Conservation (phyloP, 371 early-diverging fungal species). For the Zychaea mexicana region DNA sequence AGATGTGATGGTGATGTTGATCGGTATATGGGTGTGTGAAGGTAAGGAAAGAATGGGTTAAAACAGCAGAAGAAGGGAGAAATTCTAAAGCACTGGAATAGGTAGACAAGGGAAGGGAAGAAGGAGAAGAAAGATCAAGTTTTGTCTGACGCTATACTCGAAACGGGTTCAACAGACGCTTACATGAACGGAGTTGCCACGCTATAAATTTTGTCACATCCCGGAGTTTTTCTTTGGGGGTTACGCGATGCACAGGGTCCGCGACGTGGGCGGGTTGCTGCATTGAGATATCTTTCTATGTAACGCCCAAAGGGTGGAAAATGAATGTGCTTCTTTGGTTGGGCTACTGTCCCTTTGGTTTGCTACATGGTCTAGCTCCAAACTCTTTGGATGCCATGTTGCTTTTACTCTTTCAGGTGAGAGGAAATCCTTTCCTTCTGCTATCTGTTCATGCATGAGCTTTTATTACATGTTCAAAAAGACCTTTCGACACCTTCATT, state of each 20-base stretch:
- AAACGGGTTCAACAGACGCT: background rate
- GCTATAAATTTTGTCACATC: conserved; percentile 1
- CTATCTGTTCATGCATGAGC: too few relatives aligned
- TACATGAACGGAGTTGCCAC: conserved; percentile 1
- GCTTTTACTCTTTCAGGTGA: too few relatives aligned
- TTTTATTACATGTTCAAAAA: too few relatives aligned
- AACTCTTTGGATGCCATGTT: too few relatives aligned
- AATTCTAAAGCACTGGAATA: background rate
- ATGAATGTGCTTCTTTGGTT: background rate
- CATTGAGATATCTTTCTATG: background rate
- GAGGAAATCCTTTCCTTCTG: too few relatives aligned
- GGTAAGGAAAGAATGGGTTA: background rate
- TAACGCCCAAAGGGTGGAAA: background rate
- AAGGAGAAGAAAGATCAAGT: background rate
- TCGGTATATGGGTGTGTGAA: too few relatives aligned
- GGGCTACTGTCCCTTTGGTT: background rate
- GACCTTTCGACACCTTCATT: too few relatives aligned
- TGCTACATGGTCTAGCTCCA: too few relatives aligned
- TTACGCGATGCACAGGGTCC: background rate
- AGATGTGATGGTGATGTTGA: too few relatives aligned
- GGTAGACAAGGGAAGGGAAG: background rate
- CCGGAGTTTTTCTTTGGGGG: conserved; percentile 1
- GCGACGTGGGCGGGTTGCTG: background rate
- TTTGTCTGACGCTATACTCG: background rate
- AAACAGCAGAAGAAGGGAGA: background rate